Evolutionary conservation across 768 basidiomycete species (phyloP), one percentile per base, ranked within the genome.

Genomic region (Mycena indigotica): DNA sequence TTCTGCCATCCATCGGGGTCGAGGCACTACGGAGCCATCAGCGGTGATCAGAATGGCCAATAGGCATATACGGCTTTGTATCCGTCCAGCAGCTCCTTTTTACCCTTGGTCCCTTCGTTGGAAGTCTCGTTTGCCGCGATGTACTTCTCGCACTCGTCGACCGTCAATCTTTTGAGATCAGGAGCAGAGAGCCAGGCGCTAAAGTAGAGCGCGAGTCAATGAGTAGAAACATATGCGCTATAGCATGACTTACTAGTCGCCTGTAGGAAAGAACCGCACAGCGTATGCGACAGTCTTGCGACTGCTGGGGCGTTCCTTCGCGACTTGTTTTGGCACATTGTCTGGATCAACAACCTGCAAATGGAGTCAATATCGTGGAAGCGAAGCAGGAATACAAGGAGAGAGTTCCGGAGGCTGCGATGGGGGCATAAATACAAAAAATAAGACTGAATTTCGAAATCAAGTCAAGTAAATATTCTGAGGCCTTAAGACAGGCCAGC

Each of bases 301-400:
- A 65, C 78, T 80, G 3, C 74, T 70, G 10, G 95, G 93, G 19
- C 88, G 88, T 69, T 91, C 89, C 63, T 78, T 84, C 51, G 73
- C 63, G 4, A 98, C 94, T 2, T 58, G 62, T 17, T 75, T 62
- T 21, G 89, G 88, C 0, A 91, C 85, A 2, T 65, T 71, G 5
- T 84, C 82, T 0, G 89, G 87, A 68, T 95, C 89, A 45, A 93
- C 85, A 62, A 98, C 81, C 95, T 98, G 71, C 21, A 29, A 24
- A 56, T 57, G 53, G 13, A 56, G 52, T 41, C 23, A 52, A 21
- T 8, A 44, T 44, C 15, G 23, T 35, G 32, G 41, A 44, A 44
- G n/a, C n/a, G n/a, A n/a, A n/a, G n/a, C n/a, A n/a, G n/a, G n/a
- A 44, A 44, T 35, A 17, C 32, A 8, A 35, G 32, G 32, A 35